Conservation (phyloP, 345 rosid species). For the Salix dunnii region DNA sequence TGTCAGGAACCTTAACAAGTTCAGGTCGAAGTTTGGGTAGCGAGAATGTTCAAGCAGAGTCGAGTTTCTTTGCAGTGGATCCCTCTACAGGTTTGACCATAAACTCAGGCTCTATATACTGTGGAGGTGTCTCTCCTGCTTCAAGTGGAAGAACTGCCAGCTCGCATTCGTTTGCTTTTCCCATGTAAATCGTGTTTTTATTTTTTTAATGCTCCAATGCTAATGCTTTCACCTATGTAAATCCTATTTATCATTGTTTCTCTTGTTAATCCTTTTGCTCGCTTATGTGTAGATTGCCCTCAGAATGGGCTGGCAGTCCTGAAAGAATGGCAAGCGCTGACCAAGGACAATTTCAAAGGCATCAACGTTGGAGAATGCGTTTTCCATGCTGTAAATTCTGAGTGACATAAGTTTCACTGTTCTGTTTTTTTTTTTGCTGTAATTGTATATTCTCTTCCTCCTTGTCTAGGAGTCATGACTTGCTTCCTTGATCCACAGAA, state of each 20-base stretch:
- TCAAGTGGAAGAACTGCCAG: slow-evolving; percentile 33
- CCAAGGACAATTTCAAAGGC: not conserved
- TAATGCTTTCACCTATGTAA: not conserved
- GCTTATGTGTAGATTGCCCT: not conserved
- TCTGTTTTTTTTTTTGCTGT: not conserved
- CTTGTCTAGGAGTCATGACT: not conserved
- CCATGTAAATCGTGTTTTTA: slow-evolving; percentile 26
- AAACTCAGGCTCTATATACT: not conserved
- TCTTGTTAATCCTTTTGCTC: not conserved
- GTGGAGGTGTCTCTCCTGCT: slow-evolving; percentile 16
- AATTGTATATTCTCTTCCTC: not conserved
- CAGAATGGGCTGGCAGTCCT: slow-evolving; percentile 3
- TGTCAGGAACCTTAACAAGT: slow-evolving; percentile 1
- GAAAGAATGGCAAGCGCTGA: not conserved
- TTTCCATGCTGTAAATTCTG: slow-evolving; percentile 5
- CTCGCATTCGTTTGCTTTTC: slow-evolving; percentile 39
- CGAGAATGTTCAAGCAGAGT: slow-evolving; percentile 7
- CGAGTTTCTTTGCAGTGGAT: not conserved
- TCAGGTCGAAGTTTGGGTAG: slow-evolving; percentile 3
- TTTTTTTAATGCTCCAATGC: not conserved
- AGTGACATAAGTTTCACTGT: not conserved
- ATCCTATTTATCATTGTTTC: not conserved
- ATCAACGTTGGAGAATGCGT: slow-evolving; percentile 3
- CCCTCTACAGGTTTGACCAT: not conserved
- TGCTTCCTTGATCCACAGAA: no score